Conservation (phyloP, 2,329 filamentous ascomycete species). For the Ceratocystis cacaofunesta region DNA sequence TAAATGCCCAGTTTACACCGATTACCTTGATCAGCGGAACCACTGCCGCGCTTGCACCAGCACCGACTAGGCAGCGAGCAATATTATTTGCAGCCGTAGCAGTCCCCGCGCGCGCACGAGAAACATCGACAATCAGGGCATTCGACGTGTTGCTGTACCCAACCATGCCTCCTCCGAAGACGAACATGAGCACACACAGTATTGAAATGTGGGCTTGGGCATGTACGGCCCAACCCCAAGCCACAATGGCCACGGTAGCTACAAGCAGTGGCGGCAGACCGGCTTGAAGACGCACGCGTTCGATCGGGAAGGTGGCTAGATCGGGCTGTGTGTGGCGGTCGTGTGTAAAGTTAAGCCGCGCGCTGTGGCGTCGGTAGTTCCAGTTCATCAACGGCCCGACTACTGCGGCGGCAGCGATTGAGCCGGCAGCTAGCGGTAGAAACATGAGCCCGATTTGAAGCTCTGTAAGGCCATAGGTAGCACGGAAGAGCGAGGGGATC, state of each 20-base stretch:
- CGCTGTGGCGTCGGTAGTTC: conserved; percentile 51
- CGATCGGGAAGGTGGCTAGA: conserved; percentile 35
- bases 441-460: conserved; percentile 39
- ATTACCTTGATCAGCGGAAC: conserved; percentile 36
- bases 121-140: conserved; percentile 41
- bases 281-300: conserved; percentile 35
- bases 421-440: conserved; percentile 36
- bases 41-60: conserved; percentile 36
- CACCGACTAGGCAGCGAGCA: conserved; percentile 39
- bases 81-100: conserved; percentile 44
- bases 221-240: conserved; percentile 40
- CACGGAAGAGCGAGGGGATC: conserved; percentile 29
- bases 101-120: conserved; percentile 36
- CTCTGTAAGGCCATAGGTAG: conserved; percentile 46
- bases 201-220: conserved; percentile 30
- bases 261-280: conserved; percentile 37
- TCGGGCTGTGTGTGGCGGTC: conserved; percentile 36
- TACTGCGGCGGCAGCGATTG: conserved; percentile 31
- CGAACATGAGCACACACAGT: conserved; percentile 31
- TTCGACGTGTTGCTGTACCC: conserved; percentile 40
- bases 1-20: conserved; percentile 38
- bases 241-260: conserved; percentile 31
- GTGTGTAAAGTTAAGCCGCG: conserved; percentile 35
- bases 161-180: conserved; percentile 35
- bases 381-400: conserved; percentile 46